Evolutionary conservation across 2,329 filamentous ascomycete species (phyloP).

Genomic region (Graphiopsis chlorocephala): DNA sequence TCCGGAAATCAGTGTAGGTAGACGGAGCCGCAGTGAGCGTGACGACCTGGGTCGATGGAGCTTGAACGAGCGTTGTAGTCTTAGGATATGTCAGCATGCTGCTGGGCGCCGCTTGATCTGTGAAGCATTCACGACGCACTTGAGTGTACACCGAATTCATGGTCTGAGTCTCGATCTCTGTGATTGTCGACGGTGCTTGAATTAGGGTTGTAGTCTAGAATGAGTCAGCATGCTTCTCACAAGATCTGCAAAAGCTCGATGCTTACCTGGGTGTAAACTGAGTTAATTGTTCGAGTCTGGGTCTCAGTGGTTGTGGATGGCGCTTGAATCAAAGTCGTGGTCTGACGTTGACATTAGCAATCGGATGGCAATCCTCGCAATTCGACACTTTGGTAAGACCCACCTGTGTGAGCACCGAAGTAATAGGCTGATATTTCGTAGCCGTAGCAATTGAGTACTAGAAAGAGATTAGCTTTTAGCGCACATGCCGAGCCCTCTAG

Average conservation of each 20-base stretch:
- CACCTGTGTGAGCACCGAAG: neutral
- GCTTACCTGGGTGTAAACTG: neutral
- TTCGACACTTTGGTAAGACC: neutral
- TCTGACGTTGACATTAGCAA: neutral
- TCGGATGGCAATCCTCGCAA: neutral
- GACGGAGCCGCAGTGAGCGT: slow-evolving; percentile 1
- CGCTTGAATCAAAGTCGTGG: neutral
- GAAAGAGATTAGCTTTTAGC: neutral
- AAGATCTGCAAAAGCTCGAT: neutral
- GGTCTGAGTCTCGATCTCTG: neutral
- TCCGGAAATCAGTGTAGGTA: neutral
- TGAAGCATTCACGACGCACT: neutral
- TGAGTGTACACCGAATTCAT: neutral
- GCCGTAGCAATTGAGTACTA: neutral
- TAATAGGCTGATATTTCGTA: neutral
- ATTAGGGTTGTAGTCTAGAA: neutral
- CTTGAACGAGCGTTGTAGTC: neutral
- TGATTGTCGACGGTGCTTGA: neutral
- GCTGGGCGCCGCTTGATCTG: neutral
- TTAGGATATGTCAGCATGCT: neutral
- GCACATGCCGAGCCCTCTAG: neutral
- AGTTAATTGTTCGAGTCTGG: neutral
- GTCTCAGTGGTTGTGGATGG: neutral
- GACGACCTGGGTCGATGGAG: neutral
- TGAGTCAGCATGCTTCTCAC: neutral